phyloP scores from a whole-genome alignment of 2,329 filamentous ascomycete genomes.

The Rugonectria rugulosa region DNA sequence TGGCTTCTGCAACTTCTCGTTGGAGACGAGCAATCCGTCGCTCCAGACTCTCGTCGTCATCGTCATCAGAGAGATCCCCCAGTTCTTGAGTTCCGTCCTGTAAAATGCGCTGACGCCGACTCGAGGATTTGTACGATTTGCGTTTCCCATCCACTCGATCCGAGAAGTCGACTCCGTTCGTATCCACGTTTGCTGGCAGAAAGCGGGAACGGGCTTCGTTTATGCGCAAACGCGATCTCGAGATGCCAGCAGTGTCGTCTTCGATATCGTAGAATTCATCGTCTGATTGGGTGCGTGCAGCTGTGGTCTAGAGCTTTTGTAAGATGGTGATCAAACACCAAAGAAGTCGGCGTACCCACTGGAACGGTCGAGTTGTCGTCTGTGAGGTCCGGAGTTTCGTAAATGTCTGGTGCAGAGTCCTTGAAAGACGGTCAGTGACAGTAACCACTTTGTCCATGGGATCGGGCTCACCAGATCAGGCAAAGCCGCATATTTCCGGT shows the following conservation, averaged over 20 bases:
- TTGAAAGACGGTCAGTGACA: constrained; percentile 46
- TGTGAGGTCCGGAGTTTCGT: constrained; percentile 92
- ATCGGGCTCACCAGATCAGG: constrained; percentile 72
- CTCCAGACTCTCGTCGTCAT: constrained; percentile 77
- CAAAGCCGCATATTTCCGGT: constrained; percentile 82
- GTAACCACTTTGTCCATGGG: constrained; percentile 5
- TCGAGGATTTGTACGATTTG: constrained; percentile 82
- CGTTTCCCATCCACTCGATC: constrained; percentile 85
- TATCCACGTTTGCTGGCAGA: constrained; percentile 76
- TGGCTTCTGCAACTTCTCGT: constrained; percentile 81
- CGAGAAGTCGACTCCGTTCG: constrained; percentile 84
- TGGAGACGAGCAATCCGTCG: constrained; percentile 82
- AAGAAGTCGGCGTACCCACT: constrained; percentile 59
- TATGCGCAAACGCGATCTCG: constrained; percentile 77
- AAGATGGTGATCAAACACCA: constrained; percentile 27
- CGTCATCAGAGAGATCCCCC: constrained; percentile 78
- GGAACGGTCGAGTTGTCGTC: constrained; percentile 88
- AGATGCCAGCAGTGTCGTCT: constrained; percentile 73
- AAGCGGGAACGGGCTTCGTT: constrained; percentile 84
- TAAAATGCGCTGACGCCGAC: constrained; percentile 68
- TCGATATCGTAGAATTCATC: constrained; percentile 70
- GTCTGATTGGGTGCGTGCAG: constrained; percentile 65
- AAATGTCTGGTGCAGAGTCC: constrained; percentile 94
- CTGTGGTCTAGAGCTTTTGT: constrained; percentile 55
- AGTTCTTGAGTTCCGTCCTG: constrained; percentile 71